Percentiles rank a stretch among this genome's conserved stretches.
Conservation (phyloP, 2,329 filamentous ascomycete genomes). For the Fusarium miscanthi region DNA sequence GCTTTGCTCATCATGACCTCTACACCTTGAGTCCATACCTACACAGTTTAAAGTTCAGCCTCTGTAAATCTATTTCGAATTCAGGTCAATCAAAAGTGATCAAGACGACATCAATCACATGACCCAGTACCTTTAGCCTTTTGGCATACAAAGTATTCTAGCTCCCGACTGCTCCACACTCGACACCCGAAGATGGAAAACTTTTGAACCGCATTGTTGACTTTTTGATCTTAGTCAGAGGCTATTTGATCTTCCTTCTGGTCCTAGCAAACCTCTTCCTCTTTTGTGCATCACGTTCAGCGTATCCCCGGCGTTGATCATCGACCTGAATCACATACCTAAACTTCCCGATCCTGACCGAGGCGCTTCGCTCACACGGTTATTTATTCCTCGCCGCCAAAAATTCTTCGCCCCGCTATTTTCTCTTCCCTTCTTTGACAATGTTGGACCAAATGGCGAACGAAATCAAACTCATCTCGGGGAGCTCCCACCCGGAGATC, state of each 20-base stretch:
- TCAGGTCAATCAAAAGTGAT: constrained; percentile 11
- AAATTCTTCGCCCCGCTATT: constrained; percentile 45
- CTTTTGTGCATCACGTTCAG: constrained; percentile 5
- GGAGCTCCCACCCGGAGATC: constrained; percentile 61
- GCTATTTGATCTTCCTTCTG: not conserved
- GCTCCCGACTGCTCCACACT: constrained; percentile 39
- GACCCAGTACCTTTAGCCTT: constrained; percentile 20
- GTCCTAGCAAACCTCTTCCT: not conserved
- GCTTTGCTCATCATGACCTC: constrained; percentile 26
- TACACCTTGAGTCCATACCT: not conserved
- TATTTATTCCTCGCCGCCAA: constrained; percentile 44
- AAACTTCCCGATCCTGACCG: constrained; percentile 18
- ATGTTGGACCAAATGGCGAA: constrained; percentile 62
- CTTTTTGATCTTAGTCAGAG: constrained; percentile 36
- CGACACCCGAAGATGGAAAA: constrained; percentile 41
- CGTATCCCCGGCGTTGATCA: constrained; percentile 21
- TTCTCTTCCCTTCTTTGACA: constrained; percentile 39
- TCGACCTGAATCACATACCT: constrained; percentile 39
- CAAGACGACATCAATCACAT: constrained; percentile 36
- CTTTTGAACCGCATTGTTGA: constrained; percentile 37
- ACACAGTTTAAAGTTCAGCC: constrained; percentile 26
- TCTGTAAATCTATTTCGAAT: constrained; percentile 7
- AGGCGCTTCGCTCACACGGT: constrained; percentile 28
- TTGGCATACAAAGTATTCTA: constrained; percentile 3
- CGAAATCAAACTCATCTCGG: constrained; percentile 64